Evolutionary conservation across 768 basidiomycete species (phyloP).

Genomic region (Amanita polypyramis): DNA sequence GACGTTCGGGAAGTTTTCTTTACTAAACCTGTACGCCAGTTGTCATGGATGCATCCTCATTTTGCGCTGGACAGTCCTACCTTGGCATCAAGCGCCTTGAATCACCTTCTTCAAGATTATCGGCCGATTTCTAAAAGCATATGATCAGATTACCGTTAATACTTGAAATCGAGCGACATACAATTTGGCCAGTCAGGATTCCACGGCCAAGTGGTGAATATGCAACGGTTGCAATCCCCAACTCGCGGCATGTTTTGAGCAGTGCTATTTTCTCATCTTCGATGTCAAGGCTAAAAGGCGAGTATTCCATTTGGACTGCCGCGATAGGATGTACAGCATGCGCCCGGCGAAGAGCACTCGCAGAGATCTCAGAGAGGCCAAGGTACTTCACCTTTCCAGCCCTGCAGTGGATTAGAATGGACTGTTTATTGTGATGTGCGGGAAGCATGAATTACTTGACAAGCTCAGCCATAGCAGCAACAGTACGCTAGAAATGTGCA

Average conservation of each 20-base stretch:
- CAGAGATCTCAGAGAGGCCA: slow-evolving; percentile 41
- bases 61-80: slow-evolving; percentile 12
- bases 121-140: slow-evolving; percentile 20
- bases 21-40: slow-evolving; percentile 18
- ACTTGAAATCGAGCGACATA: slow-evolving; percentile 11
- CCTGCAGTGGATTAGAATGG: slow-evolving; percentile 17
- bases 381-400: too few species aligned
- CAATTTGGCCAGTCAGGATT: slow-evolving; percentile 34
- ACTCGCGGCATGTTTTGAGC: too few species aligned
- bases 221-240: slow-evolving; percentile 34
- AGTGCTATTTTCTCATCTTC: slow-evolving; percentile 28
- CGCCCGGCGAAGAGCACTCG: slow-evolving; percentile 35
- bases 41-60: not conserved
- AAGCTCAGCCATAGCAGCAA: slow-evolving; percentile 25
- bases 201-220: slow-evolving; percentile 46
- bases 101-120: slow-evolving; percentile 30
- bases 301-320: slow-evolving; percentile 35
- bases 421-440: slow-evolving; percentile 4
- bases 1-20: slow-evolving; percentile 37
- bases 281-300: slow-evolving; percentile 32
- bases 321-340: slow-evolving; percentile 34
- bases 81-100: slow-evolving; percentile 25
- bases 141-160: not conserved
- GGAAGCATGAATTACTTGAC: slow-evolving; percentile 21
- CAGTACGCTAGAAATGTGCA: slow-evolving; percentile 14